Evolutionary conservation across 495 filamentous ascomycete species (phyloP).

Genomic region (Chlorociboria aeruginascens): DNA sequence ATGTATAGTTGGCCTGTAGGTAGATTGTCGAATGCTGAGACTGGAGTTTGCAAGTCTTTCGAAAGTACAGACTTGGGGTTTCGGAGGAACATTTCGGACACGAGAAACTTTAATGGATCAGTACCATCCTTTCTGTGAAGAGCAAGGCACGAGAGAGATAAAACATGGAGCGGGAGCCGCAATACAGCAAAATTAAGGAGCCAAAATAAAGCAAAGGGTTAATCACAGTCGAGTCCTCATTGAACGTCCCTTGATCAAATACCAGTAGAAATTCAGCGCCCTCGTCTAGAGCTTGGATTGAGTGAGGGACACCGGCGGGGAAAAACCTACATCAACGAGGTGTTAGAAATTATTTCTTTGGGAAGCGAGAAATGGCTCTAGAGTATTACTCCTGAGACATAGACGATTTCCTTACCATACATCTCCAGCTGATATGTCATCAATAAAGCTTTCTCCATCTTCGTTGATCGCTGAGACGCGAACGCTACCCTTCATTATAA

Average conservation of each 20-base stretch:
- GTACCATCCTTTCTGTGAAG: too few relatives aligned
- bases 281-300: constrained; percentile 50
- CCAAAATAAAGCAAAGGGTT: too few relatives aligned
- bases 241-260: constrained; percentile 59
- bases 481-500: constrained; percentile 53
- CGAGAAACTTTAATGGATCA: constrained; percentile 33
- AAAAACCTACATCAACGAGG: constrained; percentile 33
- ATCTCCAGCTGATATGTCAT: constrained; percentile 55
- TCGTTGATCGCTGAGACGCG: constrained; percentile 49
- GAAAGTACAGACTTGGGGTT: constrained; percentile 51
- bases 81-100: constrained; percentile 43
- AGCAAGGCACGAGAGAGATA: too few relatives aligned
- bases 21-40: constrained; percentile 43
- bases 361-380: too few relatives aligned
- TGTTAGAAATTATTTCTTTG: too few relatives aligned
- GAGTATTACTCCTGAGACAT: too few relatives aligned
- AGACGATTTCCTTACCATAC: constrained; percentile 41
- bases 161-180: too few relatives aligned
- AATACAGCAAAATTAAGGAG: too few relatives aligned
- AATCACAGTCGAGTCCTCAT: constrained; percentile 44
- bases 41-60: constrained; percentile 46
- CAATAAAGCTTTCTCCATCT: constrained; percentile 50
- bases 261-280: constrained; percentile 60
- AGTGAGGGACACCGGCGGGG: constrained; percentile 47
- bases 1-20: constrained; percentile 53